Conservation (phyloP, 2,329 filamentous ascomycete genomes). For the Botrytis fragariae region DNA sequence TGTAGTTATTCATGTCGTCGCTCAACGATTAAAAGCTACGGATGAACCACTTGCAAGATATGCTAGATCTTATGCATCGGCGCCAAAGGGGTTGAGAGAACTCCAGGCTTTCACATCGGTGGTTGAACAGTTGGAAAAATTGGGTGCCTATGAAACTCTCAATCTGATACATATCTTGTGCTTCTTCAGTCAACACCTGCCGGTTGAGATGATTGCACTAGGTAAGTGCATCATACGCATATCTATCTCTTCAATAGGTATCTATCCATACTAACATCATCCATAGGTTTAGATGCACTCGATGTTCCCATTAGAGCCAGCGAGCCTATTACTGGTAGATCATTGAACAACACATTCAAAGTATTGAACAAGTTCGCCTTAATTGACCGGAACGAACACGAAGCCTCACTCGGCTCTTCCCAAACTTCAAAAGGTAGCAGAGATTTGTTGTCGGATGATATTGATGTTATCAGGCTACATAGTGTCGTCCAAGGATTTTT, state of each 20-base stretch:
- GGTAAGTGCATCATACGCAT: conserved; percentile 41
- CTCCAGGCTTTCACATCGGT: conserved; percentile 50
- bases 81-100: conserved; percentile 50
- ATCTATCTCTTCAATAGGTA: background rate
- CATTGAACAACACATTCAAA: conserved; percentile 48
- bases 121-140: conserved; percentile 48
- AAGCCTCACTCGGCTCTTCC: conserved; percentile 24
- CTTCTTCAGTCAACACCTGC: conserved; percentile 64
- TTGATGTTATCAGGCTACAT: conserved; percentile 52
- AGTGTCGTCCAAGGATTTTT: conserved; percentile 55
- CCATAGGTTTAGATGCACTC: conserved; percentile 45
- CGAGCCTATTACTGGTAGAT: conserved; percentile 37
- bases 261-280: background rate
- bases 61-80: conserved; percentile 54
- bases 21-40: conserved; percentile 59
- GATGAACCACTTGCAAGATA: conserved; percentile 61
- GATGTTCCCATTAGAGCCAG: conserved; percentile 49
- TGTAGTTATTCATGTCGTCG: conserved; percentile 65
- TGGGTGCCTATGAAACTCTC: conserved; percentile 52
- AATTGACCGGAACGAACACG: conserved; percentile 50
- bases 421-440: conserved; percentile 41
- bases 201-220: conserved; percentile 62
- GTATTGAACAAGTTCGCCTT: conserved; percentile 52
- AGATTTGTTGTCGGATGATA: conserved; percentile 45
- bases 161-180: conserved; percentile 64